Evolutionary conservation across 1,284 basidiomycete genomes (phyloP), one percentile per base, ranked within the genome.

Genomic region (Grifola frondosa): DNA sequence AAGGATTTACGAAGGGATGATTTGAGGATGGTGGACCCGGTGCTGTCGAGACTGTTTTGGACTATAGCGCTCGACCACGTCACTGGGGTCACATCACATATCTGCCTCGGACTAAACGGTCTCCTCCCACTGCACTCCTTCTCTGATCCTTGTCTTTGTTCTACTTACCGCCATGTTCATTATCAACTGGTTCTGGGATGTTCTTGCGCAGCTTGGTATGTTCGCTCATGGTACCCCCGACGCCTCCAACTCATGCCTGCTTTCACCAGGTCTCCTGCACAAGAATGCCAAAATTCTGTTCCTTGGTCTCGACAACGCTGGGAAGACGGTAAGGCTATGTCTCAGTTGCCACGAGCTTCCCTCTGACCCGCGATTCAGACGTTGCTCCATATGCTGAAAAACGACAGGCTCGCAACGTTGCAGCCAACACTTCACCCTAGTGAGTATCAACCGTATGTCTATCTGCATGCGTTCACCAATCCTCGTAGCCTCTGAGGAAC

Each of bases 201-300:
- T 96, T 52, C 88, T 97, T 58, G 80, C 91, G 45, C 83, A 88
- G 66, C 85, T 97, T 33, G 93, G 93, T 96, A 61, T 45, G 81
- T 68, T 35, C n/a, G n/a, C n/a, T n/a, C n/a, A n/a, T n/a, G 37
- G 17, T 23, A 10, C 5, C 15, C 9, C 30, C 15, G 13, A n/a
- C 22, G 16, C 34, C 15, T 31, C 24, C 22, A 15, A 40, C 17
- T 46, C 33, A 44, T 31, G n/a, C 22, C 21, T 34, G 35, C 28
- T 20, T 39, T 33, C 20, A 10, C 13, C 59, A 96, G 96, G 96
- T 58, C 80, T 99, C 62, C 70, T 92, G 70, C 93, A 97, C 81
- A 98, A 98, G 85, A 97, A 97, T 64, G 96, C 96, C 57, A 99
- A 99, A 82, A 97, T 99, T 68, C 82, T 99, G 55, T 99, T 99